These are phyloP conservation scores for Trematosphaeria pertusa DNA, from an alignment of 2,329 filamentous ascomycete species.

Conservation along the genomic window DNA sequence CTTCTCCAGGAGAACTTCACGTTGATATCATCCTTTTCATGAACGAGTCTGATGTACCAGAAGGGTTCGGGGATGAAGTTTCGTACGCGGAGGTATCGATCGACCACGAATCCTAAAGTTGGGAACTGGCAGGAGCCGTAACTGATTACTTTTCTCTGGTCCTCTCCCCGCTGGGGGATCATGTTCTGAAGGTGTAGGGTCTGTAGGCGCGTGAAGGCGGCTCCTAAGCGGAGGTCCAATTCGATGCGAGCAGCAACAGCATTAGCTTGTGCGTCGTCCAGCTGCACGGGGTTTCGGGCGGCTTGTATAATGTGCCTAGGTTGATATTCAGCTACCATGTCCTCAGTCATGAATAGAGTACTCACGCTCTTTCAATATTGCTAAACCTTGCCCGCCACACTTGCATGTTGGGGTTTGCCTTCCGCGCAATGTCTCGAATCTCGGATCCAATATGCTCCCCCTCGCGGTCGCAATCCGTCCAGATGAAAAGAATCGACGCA, in stretches of 20 bases:
- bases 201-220: constrained; percentile 88
- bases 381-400: constrained; percentile 91
- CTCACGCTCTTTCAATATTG: constrained; percentile 90
- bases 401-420: constrained; percentile 75
- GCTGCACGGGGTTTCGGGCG: constrained; percentile 74
- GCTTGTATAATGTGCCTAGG: constrained; percentile 83
- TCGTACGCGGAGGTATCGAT: constrained; percentile 90
- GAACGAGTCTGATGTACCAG: constrained; percentile 88
- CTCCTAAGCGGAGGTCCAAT: constrained; percentile 88
- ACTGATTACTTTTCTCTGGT: constrained; percentile 71
- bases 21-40: constrained; percentile 77
- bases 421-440: constrained; percentile 80
- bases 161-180: constrained; percentile 67
- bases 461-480: constrained; percentile 98
- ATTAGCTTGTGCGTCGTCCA: constrained; percentile 86
- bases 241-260: constrained; percentile 91
- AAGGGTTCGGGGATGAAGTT: constrained; percentile 94
- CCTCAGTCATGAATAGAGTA: too few species aligned
- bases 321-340: constrained; percentile 13
- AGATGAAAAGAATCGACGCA: constrained; percentile 84
- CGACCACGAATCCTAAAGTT: constrained; percentile 94
- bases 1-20: constrained; percentile 87
- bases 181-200: constrained; percentile 78
- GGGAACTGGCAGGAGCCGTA: constrained; percentile 98
- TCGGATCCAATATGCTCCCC: constrained; percentile 96